Evolutionary conservation across 306 rosid species (phyloP), one percentile per base, ranked within the genome.

Genomic region (Quercus wislizeni): DNA sequence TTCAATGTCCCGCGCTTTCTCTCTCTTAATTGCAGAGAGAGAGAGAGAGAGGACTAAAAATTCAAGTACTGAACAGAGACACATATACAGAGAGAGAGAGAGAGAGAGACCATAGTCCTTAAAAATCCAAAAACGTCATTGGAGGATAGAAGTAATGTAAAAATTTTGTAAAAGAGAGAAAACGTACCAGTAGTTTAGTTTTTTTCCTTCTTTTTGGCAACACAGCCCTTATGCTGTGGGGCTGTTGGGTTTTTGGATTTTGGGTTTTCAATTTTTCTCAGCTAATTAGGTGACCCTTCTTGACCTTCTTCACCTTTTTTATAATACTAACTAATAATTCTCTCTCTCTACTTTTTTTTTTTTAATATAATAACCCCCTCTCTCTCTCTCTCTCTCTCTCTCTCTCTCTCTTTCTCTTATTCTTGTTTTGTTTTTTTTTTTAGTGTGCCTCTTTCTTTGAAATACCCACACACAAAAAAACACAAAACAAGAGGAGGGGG

Each of bases 11-110:
- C 86, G 89, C 88, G 85, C 86, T 78, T 76, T 81, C 62, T 80
- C 69, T 73, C 70, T 77, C 73, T 28, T 78, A 78, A 86, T 82
- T 69, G 84, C 81, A 85, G 90, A 49, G 20, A 6, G 71, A 5
- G 76, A 17, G 61, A 56, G 21, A 76, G 20, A 55, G 77, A 82
- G 88, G 90, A 85, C 79, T 21, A 74, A 79, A 79, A 82, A 64
- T 87, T 86, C 86, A 82, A 89, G 90, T 89, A 86, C 85, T 89
- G 71, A 83, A 87, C 86, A 87, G 85, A 83, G 76, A 59, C 63
- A 41, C 46, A 41, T 41, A 41, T 41, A 41, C 46, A 49, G 18
- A 5, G 70, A 5, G 72, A 17, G 65, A 56, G 23, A 56, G 23
- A 77, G 69, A 77, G 67, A 43, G 78, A 89, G 82, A 89, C 81